These are phyloP conservation scores for Roridomyces roridus DNA, from an alignment of 768 basidiomycete species.

Conservation along the genomic window DNA sequence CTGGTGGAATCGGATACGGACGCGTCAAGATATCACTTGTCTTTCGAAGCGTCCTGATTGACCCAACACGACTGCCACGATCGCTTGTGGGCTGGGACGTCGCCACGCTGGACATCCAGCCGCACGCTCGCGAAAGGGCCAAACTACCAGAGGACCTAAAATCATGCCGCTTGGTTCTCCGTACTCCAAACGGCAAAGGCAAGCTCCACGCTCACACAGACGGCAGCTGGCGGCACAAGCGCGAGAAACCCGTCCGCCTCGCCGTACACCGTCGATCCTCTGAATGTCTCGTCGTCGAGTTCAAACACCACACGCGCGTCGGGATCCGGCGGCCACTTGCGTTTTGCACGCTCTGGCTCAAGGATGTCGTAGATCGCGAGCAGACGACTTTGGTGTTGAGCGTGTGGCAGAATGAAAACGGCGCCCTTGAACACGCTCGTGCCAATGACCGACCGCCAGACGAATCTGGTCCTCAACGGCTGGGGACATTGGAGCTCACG, in stretches of 20 bases:
- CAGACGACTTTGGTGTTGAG: slow-evolving; percentile 13
- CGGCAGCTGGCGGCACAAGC: slow-evolving; percentile 42
- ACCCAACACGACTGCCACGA: slow-evolving; percentile 58
- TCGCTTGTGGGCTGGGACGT: slow-evolving; percentile 72
- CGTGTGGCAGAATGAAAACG: slow-evolving; percentile 21
- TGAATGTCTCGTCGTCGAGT: slow-evolving; percentile 44
- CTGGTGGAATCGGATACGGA: slow-evolving; percentile 74
- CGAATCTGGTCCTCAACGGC: slow-evolving; percentile 29
- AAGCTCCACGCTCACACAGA: slow-evolving; percentile 38
- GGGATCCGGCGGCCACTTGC: too few relatives aligned
- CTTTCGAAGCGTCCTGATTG: slow-evolving; percentile 62
- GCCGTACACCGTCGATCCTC: slow-evolving; percentile 48
- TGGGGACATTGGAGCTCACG: slow-evolving; percentile 41
- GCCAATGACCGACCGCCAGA: slow-evolving; percentile 17
- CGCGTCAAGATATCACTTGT: slow-evolving; percentile 67
- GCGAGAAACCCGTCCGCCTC: slow-evolving; percentile 37
- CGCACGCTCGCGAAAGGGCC: slow-evolving; percentile 35
- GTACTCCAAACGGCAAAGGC: slow-evolving; percentile 42
- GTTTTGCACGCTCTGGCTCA: slow-evolving; percentile 42
- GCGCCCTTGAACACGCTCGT: slow-evolving; percentile 23
- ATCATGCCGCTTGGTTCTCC: slow-evolving; percentile 47
- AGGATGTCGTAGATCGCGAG: slow-evolving; percentile 38
- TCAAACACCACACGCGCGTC: slow-evolving; percentile 35
- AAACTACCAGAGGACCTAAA: slow-evolving; percentile 42
- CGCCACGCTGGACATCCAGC: slow-evolving; percentile 63